Percentiles rank a stretch among this genome's conserved stretches.
phyloP scores from a whole-genome alignment of 2,329 filamentous ascomycete genomes.

The Phyllosticta ampelicida region DNA sequence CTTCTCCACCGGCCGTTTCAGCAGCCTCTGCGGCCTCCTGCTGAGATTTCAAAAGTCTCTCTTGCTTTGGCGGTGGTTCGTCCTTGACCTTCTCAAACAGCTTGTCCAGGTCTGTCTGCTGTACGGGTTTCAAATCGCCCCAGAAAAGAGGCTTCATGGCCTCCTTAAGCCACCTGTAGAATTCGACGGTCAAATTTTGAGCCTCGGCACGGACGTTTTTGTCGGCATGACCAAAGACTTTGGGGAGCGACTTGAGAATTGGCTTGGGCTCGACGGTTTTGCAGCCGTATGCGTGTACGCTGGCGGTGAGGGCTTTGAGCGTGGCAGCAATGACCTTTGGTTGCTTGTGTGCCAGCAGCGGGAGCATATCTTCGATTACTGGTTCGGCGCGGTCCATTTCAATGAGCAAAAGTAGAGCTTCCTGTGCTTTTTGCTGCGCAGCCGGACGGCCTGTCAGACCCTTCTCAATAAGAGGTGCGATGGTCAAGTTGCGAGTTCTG shows the following conservation, averaged over 20 bases:
- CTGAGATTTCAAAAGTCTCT: slow-evolving; percentile 77
- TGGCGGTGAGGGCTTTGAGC: slow-evolving; percentile 64
- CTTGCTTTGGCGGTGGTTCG: slow-evolving; percentile 79
- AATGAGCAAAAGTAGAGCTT: slow-evolving; percentile 78
- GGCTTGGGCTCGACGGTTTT: slow-evolving; percentile 90
- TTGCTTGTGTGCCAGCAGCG: slow-evolving; percentile 73
- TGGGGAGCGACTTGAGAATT: slow-evolving; percentile 76
- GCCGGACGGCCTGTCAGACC: slow-evolving; percentile 77
- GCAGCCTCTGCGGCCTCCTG: slow-evolving; percentile 72
- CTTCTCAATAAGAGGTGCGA: slow-evolving; percentile 80
- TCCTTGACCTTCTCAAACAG: slow-evolving; percentile 89
- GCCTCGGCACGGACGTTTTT: slow-evolving; percentile 96
- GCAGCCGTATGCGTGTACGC: slow-evolving; percentile 90
- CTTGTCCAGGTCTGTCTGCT: slow-evolving; percentile 87
- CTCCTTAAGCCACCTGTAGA: slow-evolving; percentile 94
- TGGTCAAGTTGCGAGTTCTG: slow-evolving; percentile 62
- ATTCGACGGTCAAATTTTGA: slow-evolving; percentile 80
- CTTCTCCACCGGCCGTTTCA: slow-evolving; percentile 45
- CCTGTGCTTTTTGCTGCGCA: slow-evolving; percentile 76
- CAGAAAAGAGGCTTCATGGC: slow-evolving; percentile 98
- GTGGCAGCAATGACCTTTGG: slow-evolving; percentile 77
- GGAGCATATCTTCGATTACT: slow-evolving; percentile 81
- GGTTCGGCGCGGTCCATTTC: slow-evolving; percentile 80
- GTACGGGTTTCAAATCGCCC: slow-evolving; percentile 87
- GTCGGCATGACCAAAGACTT: slow-evolving; percentile 90